Evolutionary conservation across 352 stramenopile species (phyloP).

Genomic region (Globisporangium abappressorium): DNA sequence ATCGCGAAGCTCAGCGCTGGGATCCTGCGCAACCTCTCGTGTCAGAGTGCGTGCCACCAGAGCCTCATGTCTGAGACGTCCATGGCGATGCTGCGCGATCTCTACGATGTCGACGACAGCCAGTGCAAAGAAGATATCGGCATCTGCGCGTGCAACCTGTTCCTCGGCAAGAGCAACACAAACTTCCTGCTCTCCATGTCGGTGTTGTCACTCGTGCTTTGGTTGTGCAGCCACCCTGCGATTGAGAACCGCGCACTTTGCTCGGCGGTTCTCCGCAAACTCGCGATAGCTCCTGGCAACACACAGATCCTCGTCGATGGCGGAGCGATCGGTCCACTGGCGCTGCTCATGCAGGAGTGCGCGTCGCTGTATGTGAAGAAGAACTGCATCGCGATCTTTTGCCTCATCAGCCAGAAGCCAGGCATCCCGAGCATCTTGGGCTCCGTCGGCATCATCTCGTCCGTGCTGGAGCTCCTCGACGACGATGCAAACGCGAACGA

Average conservation of each 20-base stretch:
- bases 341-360: conserved; percentile 39
- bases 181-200: conserved; percentile 40
- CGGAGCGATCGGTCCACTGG: conserved; percentile 46
- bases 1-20: conserved; percentile 24
- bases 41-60: conserved; percentile 28
- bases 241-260: conserved; percentile 37
- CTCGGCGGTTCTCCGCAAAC: conserved; percentile 60
- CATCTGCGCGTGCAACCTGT: conserved; percentile 62
- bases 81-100: conserved; percentile 38
- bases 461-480: conserved; percentile 54
- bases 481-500: conserved; percentile 22
- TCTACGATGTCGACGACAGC: conserved; percentile 49
- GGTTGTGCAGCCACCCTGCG: conserved; percentile 31
- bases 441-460: conserved; percentile 52
- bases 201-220: conserved; percentile 55
- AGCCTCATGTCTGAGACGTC: conserved; percentile 38
- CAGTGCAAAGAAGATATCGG: conserved; percentile 49
- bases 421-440: conserved; percentile 43
- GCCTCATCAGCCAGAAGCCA: conserved; percentile 45
- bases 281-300: conserved; percentile 71
- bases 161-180: conserved; percentile 66
- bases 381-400: conserved; percentile 72
- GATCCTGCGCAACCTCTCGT: conserved; percentile 58
- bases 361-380: conserved; percentile 46
- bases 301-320: conserved; percentile 53